A percentile compares a stretch with the other conserved stretches of the same genome.
Evolutionary conservation across 2,329 filamentous ascomycete genomes (phyloP).

Genomic region (Stachybotrys elegans): DNA sequence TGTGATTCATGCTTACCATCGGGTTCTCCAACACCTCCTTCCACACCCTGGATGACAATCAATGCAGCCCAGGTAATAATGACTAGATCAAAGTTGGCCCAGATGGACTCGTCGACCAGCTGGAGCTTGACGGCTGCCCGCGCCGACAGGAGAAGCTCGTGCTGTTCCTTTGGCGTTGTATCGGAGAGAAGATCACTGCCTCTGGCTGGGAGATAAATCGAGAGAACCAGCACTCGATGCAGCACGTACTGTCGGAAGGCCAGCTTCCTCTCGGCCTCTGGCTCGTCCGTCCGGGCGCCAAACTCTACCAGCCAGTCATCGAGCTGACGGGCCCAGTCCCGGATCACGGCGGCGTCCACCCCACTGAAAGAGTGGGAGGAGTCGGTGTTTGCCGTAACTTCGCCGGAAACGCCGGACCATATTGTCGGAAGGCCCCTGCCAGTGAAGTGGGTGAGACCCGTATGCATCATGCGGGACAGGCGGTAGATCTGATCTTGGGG

Average conservation of each 20-base stretch:
- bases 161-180: slow-evolving; percentile 31
- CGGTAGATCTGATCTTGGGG: slow-evolving; percentile 34
- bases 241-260: slow-evolving; percentile 36
- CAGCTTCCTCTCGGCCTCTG: slow-evolving; percentile 27
- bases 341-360: slow-evolving; percentile 33
- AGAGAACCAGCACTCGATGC: slow-evolving; percentile 34
- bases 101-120: slow-evolving; percentile 33
- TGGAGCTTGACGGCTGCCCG: slow-evolving; percentile 34
- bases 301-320: slow-evolving; percentile 38
- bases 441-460: slow-evolving; percentile 34
- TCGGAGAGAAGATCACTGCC: slow-evolving; percentile 32
- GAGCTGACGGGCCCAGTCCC: slow-evolving; percentile 35
- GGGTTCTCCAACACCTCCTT: slow-evolving; percentile 31
- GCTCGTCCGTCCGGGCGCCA: slow-evolving; percentile 21
- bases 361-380: slow-evolving; percentile 27
- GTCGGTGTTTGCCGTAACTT: slow-evolving; percentile 9
- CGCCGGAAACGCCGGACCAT: slow-evolving; percentile 33
- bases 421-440: slow-evolving; percentile 36
- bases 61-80: slow-evolving; percentile 40
- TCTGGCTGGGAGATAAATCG: slow-evolving; percentile 36
- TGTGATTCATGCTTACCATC: too few relatives aligned
- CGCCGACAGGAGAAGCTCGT: slow-evolving; percentile 35
- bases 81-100: slow-evolving; percentile 38
- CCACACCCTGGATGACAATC: slow-evolving; percentile 35
- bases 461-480: slow-evolving; percentile 40